Evolutionary conservation across 345 rosid genomes (phyloP), one percentile per base, ranked within the genome.

Genomic region (Salix brachista): DNA sequence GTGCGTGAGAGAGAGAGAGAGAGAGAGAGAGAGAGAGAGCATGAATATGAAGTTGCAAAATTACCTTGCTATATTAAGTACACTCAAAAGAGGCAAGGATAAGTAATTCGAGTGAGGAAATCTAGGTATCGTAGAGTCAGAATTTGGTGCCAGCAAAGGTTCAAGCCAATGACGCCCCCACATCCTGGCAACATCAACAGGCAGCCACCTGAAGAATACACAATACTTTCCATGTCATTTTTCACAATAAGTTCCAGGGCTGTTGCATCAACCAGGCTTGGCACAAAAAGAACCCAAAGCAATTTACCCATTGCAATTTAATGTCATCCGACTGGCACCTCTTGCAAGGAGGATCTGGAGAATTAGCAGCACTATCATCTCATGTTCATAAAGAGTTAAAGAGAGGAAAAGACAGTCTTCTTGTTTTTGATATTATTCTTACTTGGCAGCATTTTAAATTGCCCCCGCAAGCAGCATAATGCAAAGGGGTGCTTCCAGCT

Each of bases 121-220:
- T 78, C 83, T 68, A 21, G 97, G 98, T 70, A 96, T 83, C 67
- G 69, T 77, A 1, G 89, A 73, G 62, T 91, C 95, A 69, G 97
- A 91, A 80, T 79, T 87, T 36, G 97, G 98, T 4, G 91, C 80
- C 84, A 93, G 82, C 70, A 93, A 81, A 0, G 95, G 89, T 86
- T 93, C 99, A 72, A 96, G 97, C 99, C 99, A 93, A 81, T 96
- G 99, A 71, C 94, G 94, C 48, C 97, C 97, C 99, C 99, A 96
- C 94, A 93, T 96, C 78, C 91, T 88, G 44, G 99, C 98, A 84
- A 93, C 93, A 85, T 96, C 99, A 86, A 91, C 88, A 50, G 99
- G 97, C 82, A 92, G 83, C 98, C 99, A 93, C 86, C 98, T 96
- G 83, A 79, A 76, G 73, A 73, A 78, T 9, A 67, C 41, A 69